Percentiles rank a stretch among this genome's conserved stretches.
These are phyloP conservation scores for Agaricus sinodeliciosus DNA, from an alignment of 768 basidiomycete species.

Conservation along the genomic window DNA sequence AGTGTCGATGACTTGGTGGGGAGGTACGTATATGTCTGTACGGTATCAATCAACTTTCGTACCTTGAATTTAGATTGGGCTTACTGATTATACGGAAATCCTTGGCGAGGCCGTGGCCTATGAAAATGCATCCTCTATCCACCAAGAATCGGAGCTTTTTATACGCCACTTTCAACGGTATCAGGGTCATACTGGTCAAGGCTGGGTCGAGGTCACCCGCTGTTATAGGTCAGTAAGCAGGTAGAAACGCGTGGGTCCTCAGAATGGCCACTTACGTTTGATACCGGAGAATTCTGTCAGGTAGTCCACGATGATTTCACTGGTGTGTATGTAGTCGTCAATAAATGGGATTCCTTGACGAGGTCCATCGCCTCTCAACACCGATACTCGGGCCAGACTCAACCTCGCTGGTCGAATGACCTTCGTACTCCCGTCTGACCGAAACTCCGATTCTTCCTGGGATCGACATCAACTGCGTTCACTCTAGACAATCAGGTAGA, in stretches of 20 bases:
- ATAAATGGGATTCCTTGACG: slow-evolving; percentile 88
- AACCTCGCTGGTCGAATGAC: slow-evolving; percentile 87
- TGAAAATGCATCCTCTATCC: slow-evolving; percentile 92
- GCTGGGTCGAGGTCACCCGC: slow-evolving; percentile 90
- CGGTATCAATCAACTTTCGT: background rate
- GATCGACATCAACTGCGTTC: background rate
- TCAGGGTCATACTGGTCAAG: slow-evolving; percentile 79
- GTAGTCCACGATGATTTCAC: slow-evolving; percentile 93
- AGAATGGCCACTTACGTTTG: slow-evolving; percentile 51
- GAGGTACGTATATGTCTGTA: slow-evolving; percentile 91
- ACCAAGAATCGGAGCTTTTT: slow-evolving; percentile 93
- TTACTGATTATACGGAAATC: slow-evolving; percentile 98
- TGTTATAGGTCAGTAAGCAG: slow-evolving; percentile 22
- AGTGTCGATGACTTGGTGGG: slow-evolving; percentile 93
- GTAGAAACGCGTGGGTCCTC: background rate
- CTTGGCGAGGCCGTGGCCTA: slow-evolving; percentile 95
- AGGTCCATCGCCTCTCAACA: slow-evolving; percentile 78
- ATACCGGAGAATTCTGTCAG: slow-evolving; percentile 97
- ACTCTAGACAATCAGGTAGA: background rate
- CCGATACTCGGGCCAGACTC: slow-evolving; percentile 91
- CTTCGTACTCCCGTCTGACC: slow-evolving; percentile 92
- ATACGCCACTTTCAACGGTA: slow-evolving; percentile 96
- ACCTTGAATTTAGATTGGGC: slow-evolving; percentile 19
- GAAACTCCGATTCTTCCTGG: slow-evolving; percentile 91
- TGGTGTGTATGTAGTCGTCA: slow-evolving; percentile 97